These are phyloP conservation scores for Naganishia randhawae DNA, from an alignment of 768 basidiomycete genomes.

Conservation along the genomic window DNA sequence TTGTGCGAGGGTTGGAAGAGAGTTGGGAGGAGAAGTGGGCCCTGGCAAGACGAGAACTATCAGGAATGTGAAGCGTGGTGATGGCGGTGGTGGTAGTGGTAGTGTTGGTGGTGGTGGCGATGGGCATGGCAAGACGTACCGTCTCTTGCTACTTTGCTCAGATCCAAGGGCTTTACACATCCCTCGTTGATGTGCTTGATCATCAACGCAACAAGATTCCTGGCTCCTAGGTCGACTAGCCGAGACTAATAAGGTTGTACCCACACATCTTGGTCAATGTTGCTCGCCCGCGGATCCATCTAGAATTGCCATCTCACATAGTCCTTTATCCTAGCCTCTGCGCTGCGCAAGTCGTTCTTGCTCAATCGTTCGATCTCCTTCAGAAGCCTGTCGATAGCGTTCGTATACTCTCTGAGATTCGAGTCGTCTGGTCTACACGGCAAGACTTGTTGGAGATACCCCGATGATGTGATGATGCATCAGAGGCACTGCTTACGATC, in stretches of 20 bases:
- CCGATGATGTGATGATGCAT: too few relatives aligned
- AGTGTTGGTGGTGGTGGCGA: too few relatives aligned
- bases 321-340: slow-evolving; percentile 45
- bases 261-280: background rate
- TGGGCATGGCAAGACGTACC: slow-evolving; percentile 34
- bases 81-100: too few relatives aligned
- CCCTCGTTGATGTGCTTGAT: slow-evolving; percentile 42
- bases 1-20: slow-evolving; percentile 35
- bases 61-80: background rate
- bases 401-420: slow-evolving; percentile 42
- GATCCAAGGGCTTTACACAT: slow-evolving; percentile 32
- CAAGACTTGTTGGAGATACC: too few relatives aligned
- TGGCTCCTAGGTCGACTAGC: slow-evolving; percentile 43
- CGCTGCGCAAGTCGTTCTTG: slow-evolving; percentile 36
- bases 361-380: slow-evolving; percentile 45
- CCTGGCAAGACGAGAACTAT: slow-evolving; percentile 30
- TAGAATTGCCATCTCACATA: slow-evolving; percentile 32
- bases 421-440: slow-evolving; percentile 26
- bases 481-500: slow-evolving; percentile 6
- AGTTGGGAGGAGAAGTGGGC: slow-evolving; percentile 41
- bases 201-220: slow-evolving; percentile 40
- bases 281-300: background rate
- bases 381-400: slow-evolving; percentile 40
- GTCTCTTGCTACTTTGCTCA: slow-evolving; percentile 34
- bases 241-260: slow-evolving; percentile 32